Conservation (phyloP, 495 filamentous ascomycete genomes). For the Daldinia vernicosa region DNA sequence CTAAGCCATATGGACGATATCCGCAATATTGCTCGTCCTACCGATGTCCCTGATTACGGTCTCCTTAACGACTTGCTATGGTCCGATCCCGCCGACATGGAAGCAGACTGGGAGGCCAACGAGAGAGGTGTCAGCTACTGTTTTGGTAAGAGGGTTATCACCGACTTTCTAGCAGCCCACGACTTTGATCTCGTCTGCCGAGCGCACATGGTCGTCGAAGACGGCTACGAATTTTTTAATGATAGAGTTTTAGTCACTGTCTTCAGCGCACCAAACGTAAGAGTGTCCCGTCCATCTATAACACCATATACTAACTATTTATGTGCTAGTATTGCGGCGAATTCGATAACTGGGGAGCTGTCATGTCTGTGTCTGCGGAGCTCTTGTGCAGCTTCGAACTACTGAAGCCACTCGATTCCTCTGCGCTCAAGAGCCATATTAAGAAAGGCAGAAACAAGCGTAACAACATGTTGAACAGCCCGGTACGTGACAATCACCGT, state of each 20-base stretch:
- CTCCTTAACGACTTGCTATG: constrained; percentile 95
- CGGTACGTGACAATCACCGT: constrained; percentile 66
- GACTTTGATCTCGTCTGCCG: constrained; percentile 98
- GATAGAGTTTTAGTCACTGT: constrained; percentile 96
- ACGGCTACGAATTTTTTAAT: constrained; percentile 99
- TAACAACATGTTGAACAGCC: constrained; percentile 91
- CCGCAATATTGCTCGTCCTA: constrained; percentile 91
- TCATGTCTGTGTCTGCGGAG: constrained; percentile 96
- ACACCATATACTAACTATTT: constrained; percentile 25
- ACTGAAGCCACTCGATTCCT: constrained; percentile 96
- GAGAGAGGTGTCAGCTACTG: constrained; percentile 98
- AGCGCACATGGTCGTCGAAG: constrained; percentile 99
- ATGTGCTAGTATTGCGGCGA: constrained; percentile 89
- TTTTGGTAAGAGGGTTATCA: constrained; percentile 98
- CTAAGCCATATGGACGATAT: constrained; percentile 99
- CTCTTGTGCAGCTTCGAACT: constrained; percentile 97
- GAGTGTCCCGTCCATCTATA: constrained; percentile 37
- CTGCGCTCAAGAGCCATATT: constrained; percentile 96
- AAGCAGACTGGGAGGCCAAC: constrained; percentile 96
- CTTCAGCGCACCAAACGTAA: constrained; percentile 96
- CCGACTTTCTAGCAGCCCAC: constrained; percentile 91
- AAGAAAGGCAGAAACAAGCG: constrained; percentile 94
- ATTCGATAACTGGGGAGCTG: constrained; percentile 99
- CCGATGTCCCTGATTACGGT: constrained; percentile 97
- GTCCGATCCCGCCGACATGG: constrained; percentile 98